Base-by-base conservation (phyloP, 208 protist species). In the Acanthamoeba healyi region DNA sequence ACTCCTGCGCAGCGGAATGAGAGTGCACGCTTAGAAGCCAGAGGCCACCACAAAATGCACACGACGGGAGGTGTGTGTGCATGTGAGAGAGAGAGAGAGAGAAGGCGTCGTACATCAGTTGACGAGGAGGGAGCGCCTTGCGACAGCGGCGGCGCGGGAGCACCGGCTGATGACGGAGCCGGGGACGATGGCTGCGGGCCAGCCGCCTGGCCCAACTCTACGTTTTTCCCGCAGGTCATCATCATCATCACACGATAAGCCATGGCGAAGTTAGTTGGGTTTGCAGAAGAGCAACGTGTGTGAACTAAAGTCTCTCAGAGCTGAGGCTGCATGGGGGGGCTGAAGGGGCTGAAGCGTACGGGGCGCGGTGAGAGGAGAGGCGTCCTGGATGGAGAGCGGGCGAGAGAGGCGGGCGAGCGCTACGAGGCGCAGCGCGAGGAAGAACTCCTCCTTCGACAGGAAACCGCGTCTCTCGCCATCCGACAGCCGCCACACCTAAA, bases 401-500 rank as follows among this genome's bases (percentile, higher is more conserved):
- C 84, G 84, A 5, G 88, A 58, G 32, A 82, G 88, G 42, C 88
- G 88, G 24, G 88, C 88, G 63, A 82, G 34, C 0, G 88, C 58
- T 3, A 93, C 36, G 17, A 93, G 88, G n/a, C 88, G 88, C 14
- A 93, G 67, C 19, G 88, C 88, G n/a, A 77, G 22, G 88, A 67
- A 93, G 88, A 93, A 93, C 42, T 51, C 88, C 32, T 93, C 88
- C 51, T 65, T 77, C 29, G 42, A 36, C 2, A 93, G 67, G 46
- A 29, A 58, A 24, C 88, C 88, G 29, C 67, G 40, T 22, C 88
- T 29, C n/a, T 93, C 42, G 19, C 26, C 51, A 42, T 93, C 88
- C 17, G 67, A 51, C 29, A 93, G 42, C 6, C 46, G 65, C 88
- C 88, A 93, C 22, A 93, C 44, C 88, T 93, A 19, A 24, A 22